Conservation (phyloP, 768 basidiomycete genomes). For the Atractiella rhizophila region DNA sequence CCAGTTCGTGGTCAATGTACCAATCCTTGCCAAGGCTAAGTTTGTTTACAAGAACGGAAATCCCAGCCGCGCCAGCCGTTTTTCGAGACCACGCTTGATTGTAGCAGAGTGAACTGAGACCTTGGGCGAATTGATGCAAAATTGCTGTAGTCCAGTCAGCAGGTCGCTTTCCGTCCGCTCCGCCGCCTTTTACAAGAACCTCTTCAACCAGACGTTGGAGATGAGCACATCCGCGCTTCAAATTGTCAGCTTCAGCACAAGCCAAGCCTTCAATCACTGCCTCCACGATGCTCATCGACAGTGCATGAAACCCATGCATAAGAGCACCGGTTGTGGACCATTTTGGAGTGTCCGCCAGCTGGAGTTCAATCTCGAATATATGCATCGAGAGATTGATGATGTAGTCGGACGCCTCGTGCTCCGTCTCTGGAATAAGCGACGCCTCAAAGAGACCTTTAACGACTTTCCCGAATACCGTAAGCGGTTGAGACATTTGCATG, state of each 20-base stretch:
- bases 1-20: constrained; percentile 64
- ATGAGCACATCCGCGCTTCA: constrained; percentile 10
- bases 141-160: constrained; percentile 25
- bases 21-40: constrained; percentile 48
- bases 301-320: too few species aligned
- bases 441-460: constrained; percentile 59
- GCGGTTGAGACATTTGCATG: constrained; percentile 29
- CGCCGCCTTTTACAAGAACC: constrained; percentile 34
- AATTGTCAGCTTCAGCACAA: constrained; percentile 11
- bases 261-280: constrained; percentile 52
- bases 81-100: constrained; percentile 78
- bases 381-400: constrained; percentile 42
- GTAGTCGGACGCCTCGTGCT: constrained; percentile 42
- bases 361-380: constrained; percentile 51
- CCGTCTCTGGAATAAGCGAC: constrained; percentile 40
- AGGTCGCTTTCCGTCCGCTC: constrained; percentile 9
- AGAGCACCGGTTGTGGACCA: constrained; percentile 18
- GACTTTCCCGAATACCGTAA: constrained; percentile 39
- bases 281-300: constrained; percentile 32
- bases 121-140: constrained; percentile 54
- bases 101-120: constrained; percentile 62
- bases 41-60: constrained; percentile 49
- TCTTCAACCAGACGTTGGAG: constrained; percentile 35
- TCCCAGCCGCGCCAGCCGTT: constrained; percentile 64
- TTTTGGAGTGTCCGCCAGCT: constrained; percentile 17